These are phyloP conservation scores for Emergomyces orientalis DNA, from an alignment of 2,329 filamentous ascomycete species.

Conservation along the genomic window DNA sequence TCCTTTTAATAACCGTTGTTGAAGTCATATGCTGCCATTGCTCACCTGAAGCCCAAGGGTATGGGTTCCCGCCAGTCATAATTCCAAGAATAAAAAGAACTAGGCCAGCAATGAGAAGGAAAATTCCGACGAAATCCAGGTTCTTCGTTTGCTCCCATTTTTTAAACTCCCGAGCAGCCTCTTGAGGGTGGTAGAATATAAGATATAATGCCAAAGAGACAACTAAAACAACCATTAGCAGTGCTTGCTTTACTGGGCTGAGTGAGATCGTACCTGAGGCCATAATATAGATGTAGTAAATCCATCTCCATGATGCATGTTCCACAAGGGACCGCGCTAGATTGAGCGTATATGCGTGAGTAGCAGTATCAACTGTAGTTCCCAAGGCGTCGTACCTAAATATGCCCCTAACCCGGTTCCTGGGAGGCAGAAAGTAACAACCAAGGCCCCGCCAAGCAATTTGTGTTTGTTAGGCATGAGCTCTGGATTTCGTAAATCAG, in stretches of 20 bases:
- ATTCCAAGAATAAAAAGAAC: slow-evolving; percentile 16
- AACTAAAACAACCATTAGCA: background rate
- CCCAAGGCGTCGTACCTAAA: too few species aligned
- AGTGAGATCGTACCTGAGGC: background rate
- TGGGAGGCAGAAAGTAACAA: slow-evolving; percentile 4
- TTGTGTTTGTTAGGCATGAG: slow-evolving; percentile 7
- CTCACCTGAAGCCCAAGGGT: slow-evolving; percentile 12
- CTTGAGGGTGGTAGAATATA: slow-evolving; percentile 4
- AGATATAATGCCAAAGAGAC: slow-evolving; percentile 2
- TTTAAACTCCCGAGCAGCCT: slow-evolving; percentile 2
- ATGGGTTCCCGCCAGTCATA: slow-evolving; percentile 15
- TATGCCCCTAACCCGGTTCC: background rate
- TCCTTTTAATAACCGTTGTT: background rate
- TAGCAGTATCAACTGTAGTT: too few species aligned
- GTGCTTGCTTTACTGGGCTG: background rate
- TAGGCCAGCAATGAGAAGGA: slow-evolving; percentile 14
- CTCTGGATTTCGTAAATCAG: slow-evolving; percentile 16
- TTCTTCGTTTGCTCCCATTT: slow-evolving; percentile 14
- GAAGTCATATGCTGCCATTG: background rate
- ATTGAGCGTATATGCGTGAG: background rate
- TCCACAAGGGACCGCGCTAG: slow-evolving; percentile 6
- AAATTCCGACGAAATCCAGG: slow-evolving; percentile 15
- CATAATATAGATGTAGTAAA: slow-evolving; percentile 8
- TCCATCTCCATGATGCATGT: slow-evolving; percentile 7
- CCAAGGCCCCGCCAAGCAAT: background rate